phyloP scores from a whole-genome alignment of 2,329 filamentous ascomycete species.

The Thelonectria rubi region DNA sequence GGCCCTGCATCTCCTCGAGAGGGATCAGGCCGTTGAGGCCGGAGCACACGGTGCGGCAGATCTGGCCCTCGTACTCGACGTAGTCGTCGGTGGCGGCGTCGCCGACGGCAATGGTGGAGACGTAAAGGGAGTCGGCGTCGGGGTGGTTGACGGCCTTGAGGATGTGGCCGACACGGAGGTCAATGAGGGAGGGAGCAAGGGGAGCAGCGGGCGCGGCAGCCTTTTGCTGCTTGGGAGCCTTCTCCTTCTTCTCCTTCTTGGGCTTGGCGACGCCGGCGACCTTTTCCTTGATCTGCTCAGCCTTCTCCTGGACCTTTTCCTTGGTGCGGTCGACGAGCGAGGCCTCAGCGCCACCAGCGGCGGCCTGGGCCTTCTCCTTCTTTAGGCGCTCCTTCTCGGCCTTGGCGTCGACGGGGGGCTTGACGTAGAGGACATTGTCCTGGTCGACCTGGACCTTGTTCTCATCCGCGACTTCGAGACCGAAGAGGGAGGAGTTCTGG shows the following conservation, averaged over 20 bases:
- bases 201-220: slow-evolving; percentile 75
- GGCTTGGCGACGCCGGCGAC: slow-evolving; percentile 54
- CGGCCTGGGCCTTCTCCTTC: slow-evolving; percentile 87
- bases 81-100: slow-evolving; percentile 91
- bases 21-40: slow-evolving; percentile 93
- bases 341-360: slow-evolving; percentile 60
- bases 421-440: slow-evolving; percentile 84
- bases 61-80: slow-evolving; percentile 87
- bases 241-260: slow-evolving; percentile 91
- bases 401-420: slow-evolving; percentile 89
- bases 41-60: slow-evolving; percentile 95
- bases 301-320: slow-evolving; percentile 65
- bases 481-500: slow-evolving; percentile 84
- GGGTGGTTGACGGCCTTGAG: slow-evolving; percentile 95
- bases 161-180: slow-evolving; percentile 96
- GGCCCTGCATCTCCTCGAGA: slow-evolving; percentile 94
- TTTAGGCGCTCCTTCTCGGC: slow-evolving; percentile 96
- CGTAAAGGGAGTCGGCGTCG: slow-evolving; percentile 94
- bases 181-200: slow-evolving; percentile 85
- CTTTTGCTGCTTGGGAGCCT: slow-evolving; percentile 79
- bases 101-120: slow-evolving; percentile 94
- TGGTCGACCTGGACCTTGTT: slow-evolving; percentile 83
- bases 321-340: slow-evolving; percentile 69
- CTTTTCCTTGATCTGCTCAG: slow-evolving; percentile 57
- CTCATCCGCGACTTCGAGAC: slow-evolving; percentile 71